phyloP scores from a whole-genome alignment of 106 monocot genomes.

The Gastrodia elata region DNA sequence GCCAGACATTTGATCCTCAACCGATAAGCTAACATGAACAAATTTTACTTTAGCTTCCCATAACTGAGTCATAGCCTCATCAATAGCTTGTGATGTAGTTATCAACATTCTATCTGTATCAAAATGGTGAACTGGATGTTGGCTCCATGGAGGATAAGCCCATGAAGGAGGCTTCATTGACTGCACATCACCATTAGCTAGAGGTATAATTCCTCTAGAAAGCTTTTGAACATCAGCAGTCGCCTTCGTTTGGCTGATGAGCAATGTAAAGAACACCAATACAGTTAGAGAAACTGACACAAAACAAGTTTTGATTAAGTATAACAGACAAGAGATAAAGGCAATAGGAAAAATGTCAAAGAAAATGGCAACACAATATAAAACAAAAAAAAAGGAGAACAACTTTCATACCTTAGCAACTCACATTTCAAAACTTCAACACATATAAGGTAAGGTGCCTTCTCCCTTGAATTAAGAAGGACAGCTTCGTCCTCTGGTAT shows the following conservation, averaged over 20 bases:
- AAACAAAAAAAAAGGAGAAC: background rate
- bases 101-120: constrained; percentile 68
- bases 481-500: constrained; percentile 95
- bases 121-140: constrained; percentile 38
- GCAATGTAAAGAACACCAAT: constrained; percentile 4
- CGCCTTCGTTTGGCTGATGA: constrained; percentile 53
- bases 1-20: constrained; percentile 34
- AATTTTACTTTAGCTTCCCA: constrained; percentile 98
- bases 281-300: background rate
- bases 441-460: constrained; percentile 94
- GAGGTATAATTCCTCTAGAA: constrained; percentile 81
- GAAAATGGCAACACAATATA: background rate
- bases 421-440: constrained; percentile 97
- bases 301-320: background rate
- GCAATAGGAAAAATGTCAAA: too few relatives aligned
- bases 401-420: constrained; percentile 50
- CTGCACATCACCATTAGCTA: constrained; percentile 94
- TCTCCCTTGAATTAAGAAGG: constrained; percentile 95
- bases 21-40: constrained; percentile 75
- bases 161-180: constrained; percentile 96
- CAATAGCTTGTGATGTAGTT: constrained; percentile 92
- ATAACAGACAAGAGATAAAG: background rate
- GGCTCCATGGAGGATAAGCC: constrained; percentile 93
- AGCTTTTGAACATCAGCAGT: constrained; percentile 60
- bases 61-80: constrained; percentile 89